Evolutionary conservation across 2,329 filamentous ascomycete species (phyloP), one percentile per base, ranked within the genome.

Genomic region (Colletotrichum shisoi): DNA sequence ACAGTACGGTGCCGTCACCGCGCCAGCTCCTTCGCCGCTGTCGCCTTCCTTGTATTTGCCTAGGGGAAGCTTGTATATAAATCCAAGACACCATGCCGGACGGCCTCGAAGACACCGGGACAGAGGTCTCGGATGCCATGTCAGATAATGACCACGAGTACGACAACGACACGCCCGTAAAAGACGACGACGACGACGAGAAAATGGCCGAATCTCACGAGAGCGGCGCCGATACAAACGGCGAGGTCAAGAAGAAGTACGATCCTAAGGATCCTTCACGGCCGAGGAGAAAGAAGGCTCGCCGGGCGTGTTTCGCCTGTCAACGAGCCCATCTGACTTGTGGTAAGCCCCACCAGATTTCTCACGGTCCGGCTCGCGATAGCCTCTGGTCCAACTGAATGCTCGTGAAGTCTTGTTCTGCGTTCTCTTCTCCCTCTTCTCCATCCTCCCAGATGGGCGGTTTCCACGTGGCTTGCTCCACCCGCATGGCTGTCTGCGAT

Each of bases 251-350:
- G 79, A 91, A 90, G 79, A 90, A 89, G 79, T 84, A 89, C 77
- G 85, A 92, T 81, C 88, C 93, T 63, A 98, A 98, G 79, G 95
- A 99, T 77, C 94, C 94, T 63, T 84, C 90, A 74, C 88, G 95
- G 68, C 94, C 95, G 19, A 86, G 94, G 72, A 88, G 95, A 74
- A 99, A 98, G 84, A 99, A 99, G 85, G 95, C 95, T 44, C 88
- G 94, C 72, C 87, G 95, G 78, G 95, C 95, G 65, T 99, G 95
- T 79, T 97, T 91, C 86, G 94, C 95, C 70, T 99, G 95, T 80
- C 95, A 99, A 81, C 87, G 94, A 79, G 95, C 95, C 70, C 95
- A 99, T 85, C 83, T 99, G 77, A 99, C 95, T 71, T 99, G 95
- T 83, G 94, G 95, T 98, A 91, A 86, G 94, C 89, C 70, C 65